Evolutionary conservation across 495 filamentous ascomycete species (phyloP).

Genomic region (Staphylotrichum longicolle): DNA sequence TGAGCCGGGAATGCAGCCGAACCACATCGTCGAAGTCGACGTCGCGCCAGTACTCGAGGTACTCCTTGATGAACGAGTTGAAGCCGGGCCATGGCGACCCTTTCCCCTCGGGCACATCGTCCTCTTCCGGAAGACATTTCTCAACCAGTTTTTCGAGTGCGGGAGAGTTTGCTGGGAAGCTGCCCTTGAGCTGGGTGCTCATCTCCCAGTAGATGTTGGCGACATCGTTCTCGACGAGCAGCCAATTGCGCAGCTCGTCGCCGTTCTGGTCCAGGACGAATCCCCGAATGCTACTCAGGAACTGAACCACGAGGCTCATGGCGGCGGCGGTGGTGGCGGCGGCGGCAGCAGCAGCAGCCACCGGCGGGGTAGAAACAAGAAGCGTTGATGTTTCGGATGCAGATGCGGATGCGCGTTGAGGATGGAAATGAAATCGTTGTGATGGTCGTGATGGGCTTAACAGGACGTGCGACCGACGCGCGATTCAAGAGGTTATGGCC

Average conservation of each 20-base stretch:
- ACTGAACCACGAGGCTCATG: slow-evolving; percentile 42
- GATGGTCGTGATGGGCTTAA: background rate
- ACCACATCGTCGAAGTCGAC: slow-evolving; percentile 72
- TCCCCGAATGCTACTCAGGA: slow-evolving; percentile 42
- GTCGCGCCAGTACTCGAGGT: slow-evolving; percentile 75
- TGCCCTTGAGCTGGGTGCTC: slow-evolving; percentile 58
- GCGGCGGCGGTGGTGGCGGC: background rate
- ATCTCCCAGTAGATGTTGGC: slow-evolving; percentile 66
- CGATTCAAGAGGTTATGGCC: background rate
- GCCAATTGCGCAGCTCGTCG: slow-evolving; percentile 43
- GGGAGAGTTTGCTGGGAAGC: slow-evolving; percentile 51
- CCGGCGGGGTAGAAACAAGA: too few relatives aligned
- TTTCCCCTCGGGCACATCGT: slow-evolving; percentile 45
- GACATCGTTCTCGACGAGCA: slow-evolving; percentile 45
- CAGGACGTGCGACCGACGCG: background rate
- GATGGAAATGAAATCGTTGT: background rate
- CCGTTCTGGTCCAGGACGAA: slow-evolving; percentile 42
- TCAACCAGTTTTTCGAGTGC: slow-evolving; percentile 62
- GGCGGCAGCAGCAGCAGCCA: too few relatives aligned
- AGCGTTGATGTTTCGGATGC: too few relatives aligned
- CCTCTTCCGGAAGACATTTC: slow-evolving; percentile 52
- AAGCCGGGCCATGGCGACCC: slow-evolving; percentile 72
- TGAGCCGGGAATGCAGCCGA: slow-evolving; percentile 70
- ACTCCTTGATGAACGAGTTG: slow-evolving; percentile 71
- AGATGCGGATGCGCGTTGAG: background rate